Evolutionary conservation across 352 stramenopile species (phyloP).

Genomic region (Phytopythium oedochilum): DNA sequence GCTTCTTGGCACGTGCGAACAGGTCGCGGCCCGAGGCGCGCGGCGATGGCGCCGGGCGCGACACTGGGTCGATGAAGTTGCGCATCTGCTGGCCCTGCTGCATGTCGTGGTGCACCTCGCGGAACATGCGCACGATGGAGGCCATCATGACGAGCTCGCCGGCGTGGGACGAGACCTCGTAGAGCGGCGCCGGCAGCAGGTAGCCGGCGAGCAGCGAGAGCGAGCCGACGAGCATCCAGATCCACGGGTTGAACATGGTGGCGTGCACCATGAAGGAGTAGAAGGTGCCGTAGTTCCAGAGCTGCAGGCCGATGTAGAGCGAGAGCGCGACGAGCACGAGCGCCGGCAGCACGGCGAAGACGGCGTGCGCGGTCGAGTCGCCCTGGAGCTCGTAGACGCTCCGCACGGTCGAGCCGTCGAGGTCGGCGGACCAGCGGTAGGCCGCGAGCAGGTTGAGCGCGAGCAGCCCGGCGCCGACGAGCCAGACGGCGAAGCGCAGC

Average conservation of each 20-base stretch:
- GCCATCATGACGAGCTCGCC: conserved; percentile 77
- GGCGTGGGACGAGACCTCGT: conserved; percentile 67
- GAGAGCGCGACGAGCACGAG: conserved; percentile 63
- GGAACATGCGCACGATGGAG: conserved; percentile 82
- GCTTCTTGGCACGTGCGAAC: neutral
- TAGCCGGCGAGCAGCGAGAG: conserved; percentile 65
- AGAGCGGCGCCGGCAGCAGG: conserved; percentile 68
- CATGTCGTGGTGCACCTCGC: conserved; percentile 80
- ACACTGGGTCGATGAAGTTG: conserved; percentile 68
- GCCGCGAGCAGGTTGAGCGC: conserved; percentile 69
- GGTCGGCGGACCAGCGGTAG: conserved; percentile 48
- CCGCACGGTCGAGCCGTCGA: conserved; percentile 20
- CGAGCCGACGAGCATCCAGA: conserved; percentile 83
- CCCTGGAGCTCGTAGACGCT: conserved; percentile 77
- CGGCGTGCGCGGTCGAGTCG: conserved; percentile 40
- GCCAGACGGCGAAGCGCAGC: conserved; percentile 66
- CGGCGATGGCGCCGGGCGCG: conserved; percentile 13
- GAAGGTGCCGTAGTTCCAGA: conserved; percentile 86
- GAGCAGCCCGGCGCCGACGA: conserved; percentile 49
- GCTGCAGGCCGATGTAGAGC: conserved; percentile 64
- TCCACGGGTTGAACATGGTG: conserved; percentile 86
- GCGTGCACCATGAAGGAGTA: conserved; percentile 84
- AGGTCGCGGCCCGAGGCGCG: conserved; percentile 16
- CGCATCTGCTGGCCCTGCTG: conserved; percentile 72
- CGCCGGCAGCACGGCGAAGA: conserved; percentile 62